Conservation (phyloP, 768 basidiomycete species). For the Kwoniella botswanensis region DNA sequence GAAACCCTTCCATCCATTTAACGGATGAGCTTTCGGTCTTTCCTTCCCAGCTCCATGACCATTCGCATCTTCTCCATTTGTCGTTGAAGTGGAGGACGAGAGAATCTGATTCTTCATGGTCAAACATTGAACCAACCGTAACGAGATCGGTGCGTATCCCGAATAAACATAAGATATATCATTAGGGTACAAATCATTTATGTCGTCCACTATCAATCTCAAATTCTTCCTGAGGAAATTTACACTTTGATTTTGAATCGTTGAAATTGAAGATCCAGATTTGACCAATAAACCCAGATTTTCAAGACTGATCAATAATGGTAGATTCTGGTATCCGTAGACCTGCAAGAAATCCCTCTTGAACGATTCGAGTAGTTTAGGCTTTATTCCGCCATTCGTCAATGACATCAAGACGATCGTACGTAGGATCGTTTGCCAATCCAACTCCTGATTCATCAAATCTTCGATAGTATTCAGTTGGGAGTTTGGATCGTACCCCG, state of each 20-base stretch:
- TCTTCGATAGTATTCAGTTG: slow-evolving; percentile 91
- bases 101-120: slow-evolving; percentile 89
- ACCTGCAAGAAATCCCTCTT: slow-evolving; percentile 91
- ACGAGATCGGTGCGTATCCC: slow-evolving; percentile 90
- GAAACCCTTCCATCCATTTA: slow-evolving; percentile 96
- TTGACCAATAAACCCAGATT: slow-evolving; percentile 64
- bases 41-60: slow-evolving; percentile 58
- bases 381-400: slow-evolving; percentile 82
- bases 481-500: slow-evolving; percentile 79
- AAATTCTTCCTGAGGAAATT: slow-evolving; percentile 60
- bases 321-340: slow-evolving; percentile 67
- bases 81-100: slow-evolving; percentile 28
- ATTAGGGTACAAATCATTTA: slow-evolving; percentile 70
- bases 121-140: slow-evolving; percentile 89
- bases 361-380: slow-evolving; percentile 80
- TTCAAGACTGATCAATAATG: slow-evolving; percentile 60
- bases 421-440: slow-evolving; percentile 76
- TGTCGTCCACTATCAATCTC: slow-evolving; percentile 90
- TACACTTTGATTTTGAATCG: background rate
- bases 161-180: slow-evolving; percentile 97
- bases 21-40: slow-evolving; percentile 78
- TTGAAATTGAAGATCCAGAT: slow-evolving; percentile 58
- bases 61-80: slow-evolving; percentile 60
- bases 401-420: slow-evolving; percentile 85
- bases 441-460: slow-evolving; percentile 82